A percentile compares a stretch with the other conserved stretches of the same genome.
Evolutionary conservation across 495 filamentous ascomycete species (phyloP).

Genomic region (Neurospora tetraspora): DNA sequence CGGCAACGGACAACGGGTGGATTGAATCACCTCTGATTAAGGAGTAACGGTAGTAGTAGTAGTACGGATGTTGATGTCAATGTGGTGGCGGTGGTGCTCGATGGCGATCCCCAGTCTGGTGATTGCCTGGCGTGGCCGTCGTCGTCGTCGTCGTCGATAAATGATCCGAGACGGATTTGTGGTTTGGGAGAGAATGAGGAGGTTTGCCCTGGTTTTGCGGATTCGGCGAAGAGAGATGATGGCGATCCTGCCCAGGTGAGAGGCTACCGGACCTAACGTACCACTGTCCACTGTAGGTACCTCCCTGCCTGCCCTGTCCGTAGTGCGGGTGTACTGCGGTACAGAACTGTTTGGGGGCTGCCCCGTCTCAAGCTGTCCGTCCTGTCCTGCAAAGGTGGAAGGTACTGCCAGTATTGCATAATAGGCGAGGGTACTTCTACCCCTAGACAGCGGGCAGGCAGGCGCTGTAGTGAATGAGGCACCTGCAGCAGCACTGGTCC

Average conservation of each 20-base stretch:
- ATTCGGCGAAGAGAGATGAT: neutral
- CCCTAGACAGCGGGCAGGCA: neutral
- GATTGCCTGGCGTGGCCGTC: neutral
- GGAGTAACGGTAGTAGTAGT: neutral
- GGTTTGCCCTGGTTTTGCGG: neutral
- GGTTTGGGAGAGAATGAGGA: neutral
- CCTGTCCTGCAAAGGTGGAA: neutral
- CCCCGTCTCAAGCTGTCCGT: too few relatives aligned
- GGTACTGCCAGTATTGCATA: neutral
- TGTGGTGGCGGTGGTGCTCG: neutral
- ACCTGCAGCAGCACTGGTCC: neutral
- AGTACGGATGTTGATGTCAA: neutral
- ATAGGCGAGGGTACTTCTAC: neutral
- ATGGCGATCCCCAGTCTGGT: neutral
- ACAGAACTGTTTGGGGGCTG: neutral
- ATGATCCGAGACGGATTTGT: neutral
- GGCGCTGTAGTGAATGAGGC: neutral
- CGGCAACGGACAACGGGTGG: neutral
- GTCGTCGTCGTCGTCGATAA: neutral
- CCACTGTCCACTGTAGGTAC: neutral
- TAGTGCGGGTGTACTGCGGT: neutral
- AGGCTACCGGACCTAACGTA: neutral
- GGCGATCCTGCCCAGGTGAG: neutral
- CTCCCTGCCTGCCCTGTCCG: neutral
- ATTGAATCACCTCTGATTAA: neutral